Evolutionary conservation across 2,329 filamentous ascomycete genomes (phyloP).

Genomic region (Penicillium sp.): DNA sequence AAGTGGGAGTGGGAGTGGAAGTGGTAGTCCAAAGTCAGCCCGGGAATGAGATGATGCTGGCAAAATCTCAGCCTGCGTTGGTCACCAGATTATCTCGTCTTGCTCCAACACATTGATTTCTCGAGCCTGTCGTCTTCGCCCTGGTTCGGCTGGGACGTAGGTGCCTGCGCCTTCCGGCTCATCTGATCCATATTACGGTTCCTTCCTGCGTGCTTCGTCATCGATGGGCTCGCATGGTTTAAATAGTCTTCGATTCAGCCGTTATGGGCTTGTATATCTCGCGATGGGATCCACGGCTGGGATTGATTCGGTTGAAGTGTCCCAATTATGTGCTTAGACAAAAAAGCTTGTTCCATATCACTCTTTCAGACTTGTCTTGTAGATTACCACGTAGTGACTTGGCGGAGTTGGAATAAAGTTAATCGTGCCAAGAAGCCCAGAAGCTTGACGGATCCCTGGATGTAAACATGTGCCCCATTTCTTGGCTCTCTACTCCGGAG

Average conservation of each 20-base stretch:
- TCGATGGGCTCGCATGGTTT: neutral
- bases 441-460: too few relatives aligned
- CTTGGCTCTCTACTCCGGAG: too few relatives aligned
- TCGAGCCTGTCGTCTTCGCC: constrained; percentile 2
- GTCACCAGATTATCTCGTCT: neutral
- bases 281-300: constrained; percentile 8
- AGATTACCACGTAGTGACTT: too few relatives aligned
- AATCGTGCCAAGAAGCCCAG: too few relatives aligned
- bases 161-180: constrained; percentile 9
- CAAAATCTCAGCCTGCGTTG: neutral
- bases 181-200: constrained; percentile 8
- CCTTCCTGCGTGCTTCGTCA: neutral
- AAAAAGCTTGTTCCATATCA: too few relatives aligned
- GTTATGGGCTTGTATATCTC: constrained; percentile 5
- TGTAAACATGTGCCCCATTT: too few relatives aligned
- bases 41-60: constrained; percentile 25
- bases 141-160: constrained; percentile 6
- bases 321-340: too few relatives aligned
- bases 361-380: too few relatives aligned
- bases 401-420: too few relatives aligned
- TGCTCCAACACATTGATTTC: constrained; percentile 6
- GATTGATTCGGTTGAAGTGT: constrained; percentile 11
- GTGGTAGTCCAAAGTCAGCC: constrained; percentile 37
- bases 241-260: constrained; percentile 4
- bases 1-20: constrained; percentile 36